These are phyloP conservation scores for Paralagenidium karlingii DNA, from an alignment of 352 stramenopile species.

Conservation along the genomic window DNA sequence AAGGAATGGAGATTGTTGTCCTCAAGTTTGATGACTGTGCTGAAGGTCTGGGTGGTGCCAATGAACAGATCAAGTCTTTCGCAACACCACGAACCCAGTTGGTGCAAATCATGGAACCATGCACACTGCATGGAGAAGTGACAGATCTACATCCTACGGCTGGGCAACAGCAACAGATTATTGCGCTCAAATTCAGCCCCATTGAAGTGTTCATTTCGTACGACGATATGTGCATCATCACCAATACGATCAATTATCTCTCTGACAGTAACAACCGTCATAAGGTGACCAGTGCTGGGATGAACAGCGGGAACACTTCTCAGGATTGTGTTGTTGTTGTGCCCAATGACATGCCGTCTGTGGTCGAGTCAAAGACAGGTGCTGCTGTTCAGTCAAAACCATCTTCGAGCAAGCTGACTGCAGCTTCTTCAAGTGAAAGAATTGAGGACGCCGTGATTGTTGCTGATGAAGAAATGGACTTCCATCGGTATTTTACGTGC, in stretches of 20 bases:
- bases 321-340: no score
- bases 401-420: no score
- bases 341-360: constrained; percentile 4
- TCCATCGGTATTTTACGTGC: constrained; percentile 68
- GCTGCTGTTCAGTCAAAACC: no score
- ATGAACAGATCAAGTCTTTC: no score
- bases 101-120: constrained; percentile 76
- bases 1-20: constrained; percentile 44
- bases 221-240: constrained; percentile 41
- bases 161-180: constrained; percentile 58
- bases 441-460: not conserved
- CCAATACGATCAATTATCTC: not conserved
- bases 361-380: constrained; percentile 10
- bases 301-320: not conserved
- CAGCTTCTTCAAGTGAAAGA: no score
- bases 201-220: constrained; percentile 75
- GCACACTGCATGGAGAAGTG: constrained; percentile 45
- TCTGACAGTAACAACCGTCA: not conserved
- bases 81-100: no score
- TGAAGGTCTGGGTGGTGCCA: no score
- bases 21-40: no score
- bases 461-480: constrained; percentile 14
- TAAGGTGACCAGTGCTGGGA: not conserved
- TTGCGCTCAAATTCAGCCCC: constrained; percentile 52
- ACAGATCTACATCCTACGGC: constrained; percentile 54